Evolutionary conservation across 176 grass and related monocot genomes (phyloP), one percentile per base, ranked within the genome.

Genomic region (Metroxylon sagu): DNA sequence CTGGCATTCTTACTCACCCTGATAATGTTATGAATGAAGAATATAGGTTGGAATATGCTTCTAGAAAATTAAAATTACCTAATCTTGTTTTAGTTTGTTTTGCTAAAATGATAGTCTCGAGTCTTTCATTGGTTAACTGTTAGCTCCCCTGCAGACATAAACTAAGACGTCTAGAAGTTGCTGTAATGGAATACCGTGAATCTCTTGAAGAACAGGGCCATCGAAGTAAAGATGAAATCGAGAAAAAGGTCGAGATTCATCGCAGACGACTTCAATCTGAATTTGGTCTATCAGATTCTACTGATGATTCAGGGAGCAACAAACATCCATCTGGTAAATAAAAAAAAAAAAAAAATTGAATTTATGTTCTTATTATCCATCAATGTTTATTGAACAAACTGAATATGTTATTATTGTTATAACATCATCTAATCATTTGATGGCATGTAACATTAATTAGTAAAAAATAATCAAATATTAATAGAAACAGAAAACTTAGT

Each of bases 161-260:
- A 63, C 54, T 98, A 55, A 88, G 94, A 49, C 87, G 76, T 59
- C 69, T 98, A 60, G 94, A 98, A 66, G 87, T 98, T 60, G 82
- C 73, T 64, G 94, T 98, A 35, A 76, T 93, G 82, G 82, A 98
- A 62, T 93, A 98, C 58, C 81, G 74, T 71, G 94, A 92, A 74
- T 89, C 79, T 53, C 94, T 93, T 56, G 94, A 93, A 69, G 94
- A 98, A 62, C 85, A 81, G 56, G 87, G 84, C 49, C 60, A 89
- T 77, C 66, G 85, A 39, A 89, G 77, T 56, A 57, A n/a, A 2
- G 94, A 93, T 49, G 94, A 89, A 61, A 92, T 98, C 50, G 94
- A 98, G 59, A 89, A 72, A 74, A 98, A 93, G 81, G 76, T 93
- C 72, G 73, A 74, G 14, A 67, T 64, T 66, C 79, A 98, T 54